A percentile compares a stretch with the other conserved stretches of the same genome.
Conservation (phyloP, 2,329 filamentous ascomycete genomes). For the Sporothrix globosa region DNA sequence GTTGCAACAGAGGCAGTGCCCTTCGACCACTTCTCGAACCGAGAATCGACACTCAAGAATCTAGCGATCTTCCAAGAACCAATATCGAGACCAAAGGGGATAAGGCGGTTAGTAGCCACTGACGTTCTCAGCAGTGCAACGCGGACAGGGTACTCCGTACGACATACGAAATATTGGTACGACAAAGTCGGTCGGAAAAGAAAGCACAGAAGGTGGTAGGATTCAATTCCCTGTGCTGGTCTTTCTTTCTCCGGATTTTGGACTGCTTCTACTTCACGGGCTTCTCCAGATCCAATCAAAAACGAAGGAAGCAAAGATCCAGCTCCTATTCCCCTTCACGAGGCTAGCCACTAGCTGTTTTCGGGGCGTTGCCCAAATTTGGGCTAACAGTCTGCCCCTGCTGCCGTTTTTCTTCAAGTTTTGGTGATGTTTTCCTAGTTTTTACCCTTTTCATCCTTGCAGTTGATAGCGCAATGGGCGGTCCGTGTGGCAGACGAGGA, state of each 20-base stretch:
- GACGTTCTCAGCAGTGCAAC: not conserved
- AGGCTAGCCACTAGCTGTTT: not conserved
- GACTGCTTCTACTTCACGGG: not conserved
- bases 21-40: not conserved
- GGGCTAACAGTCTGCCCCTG: not conserved
- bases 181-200: not conserved
- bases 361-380: not conserved
- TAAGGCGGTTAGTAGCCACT: not conserved
- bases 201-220: not conserved
- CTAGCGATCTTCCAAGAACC: not conserved
- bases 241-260: not conserved
- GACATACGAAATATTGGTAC: no score
- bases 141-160: not conserved
- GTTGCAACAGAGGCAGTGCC: not conserved
- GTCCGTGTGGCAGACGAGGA: not conserved
- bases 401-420: not conserved
- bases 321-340: not conserved
- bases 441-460: not conserved
- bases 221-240: not conserved
- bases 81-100: slow-evolving; percentile 11
- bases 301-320: not conserved
- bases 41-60: not conserved
- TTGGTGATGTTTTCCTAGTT: not conserved
- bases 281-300: not conserved
- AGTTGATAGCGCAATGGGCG: not conserved